Evolutionary conservation across 345 rosid species (phyloP), one percentile per base, ranked within the genome.

Genomic region (Eucalyptus victrix): DNA sequence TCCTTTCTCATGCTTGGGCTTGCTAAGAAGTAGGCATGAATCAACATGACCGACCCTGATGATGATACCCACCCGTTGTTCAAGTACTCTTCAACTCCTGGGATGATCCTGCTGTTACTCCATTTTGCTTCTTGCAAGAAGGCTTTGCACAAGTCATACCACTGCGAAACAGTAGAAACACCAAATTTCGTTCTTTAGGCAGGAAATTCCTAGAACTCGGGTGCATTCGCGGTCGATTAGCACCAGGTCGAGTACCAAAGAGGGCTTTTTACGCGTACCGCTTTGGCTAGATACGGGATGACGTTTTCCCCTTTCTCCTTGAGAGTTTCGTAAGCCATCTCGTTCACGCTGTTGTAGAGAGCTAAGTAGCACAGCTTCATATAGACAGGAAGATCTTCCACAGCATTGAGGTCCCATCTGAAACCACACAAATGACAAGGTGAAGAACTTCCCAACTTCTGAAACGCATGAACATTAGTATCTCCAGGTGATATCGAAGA

Each of bases 101-200:
- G 97, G 24, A 72, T 88, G 45, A 53, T 5, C 44, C 67, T 88
- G 40, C 13, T 88, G 86, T 47, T 40, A n/a, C 13, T 49, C 94
- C 96, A 94, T 69, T 89, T 92, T 17, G 94, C 94, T 87, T 95
- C 96, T 89, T 86, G 62, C 8, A 94, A 87, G 89, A 91, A 94
- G 28, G 93, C 85, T 80, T 91, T 91, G 89, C 92, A 92, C 67
- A 93, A 53, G 89, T 95, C 95, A 14, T 89, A 92, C 95, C 92
- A 93, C 96, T 95, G 90, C 26, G 16, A 54, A 2, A 60, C n/a
- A 23, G 49, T 17, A 49, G 21, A 40, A 53, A 34, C 67, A 23
- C 45, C 47, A 11, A 23, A 40, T 37, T 37, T 40, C 83, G 15
- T 13, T 40, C 24, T 76, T 76, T 42, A 40, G 83, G 28, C 1